phyloP scores from a whole-genome alignment of 192 early-diverging fungal genomes.

The Coemansia sp. region DNA sequence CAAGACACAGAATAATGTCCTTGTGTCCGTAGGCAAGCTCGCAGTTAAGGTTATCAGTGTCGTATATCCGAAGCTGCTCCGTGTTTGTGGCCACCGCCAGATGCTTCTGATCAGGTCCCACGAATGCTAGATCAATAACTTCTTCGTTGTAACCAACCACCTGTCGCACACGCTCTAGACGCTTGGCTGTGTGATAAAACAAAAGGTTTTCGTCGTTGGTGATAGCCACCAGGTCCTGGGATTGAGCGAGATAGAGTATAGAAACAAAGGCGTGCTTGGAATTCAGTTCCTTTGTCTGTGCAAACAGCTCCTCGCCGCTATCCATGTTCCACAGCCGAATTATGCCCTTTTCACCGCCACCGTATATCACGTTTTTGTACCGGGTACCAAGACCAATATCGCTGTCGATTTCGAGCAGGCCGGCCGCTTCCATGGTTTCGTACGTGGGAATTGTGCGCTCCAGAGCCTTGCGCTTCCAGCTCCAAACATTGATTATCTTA shows the following conservation, averaged over 20 bases:
- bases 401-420: slow-evolving; percentile 58
- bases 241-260: slow-evolving; percentile 61
- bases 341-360: slow-evolving; percentile 79
- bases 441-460: slow-evolving; percentile 83
- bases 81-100: slow-evolving; percentile 92
- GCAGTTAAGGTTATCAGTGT: slow-evolving; percentile 75
- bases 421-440: slow-evolving; percentile 86
- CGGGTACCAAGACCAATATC: slow-evolving; percentile 38
- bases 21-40: slow-evolving; percentile 87
- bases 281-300: slow-evolving; percentile 68
- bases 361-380: slow-evolving; percentile 64
- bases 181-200: slow-evolving; percentile 63
- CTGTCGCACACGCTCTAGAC: slow-evolving; percentile 68
- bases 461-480: slow-evolving; percentile 63
- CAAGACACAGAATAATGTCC: slow-evolving; percentile 84
- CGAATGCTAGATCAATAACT: slow-evolving; percentile 79
- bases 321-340: slow-evolving; percentile 87
- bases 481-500: slow-evolving; percentile 89
- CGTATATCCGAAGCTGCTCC: slow-evolving; percentile 86
- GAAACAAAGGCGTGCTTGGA: slow-evolving; percentile 76
- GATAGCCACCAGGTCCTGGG: slow-evolving; percentile 65
- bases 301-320: slow-evolving; percentile 67
- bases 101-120: slow-evolving; percentile 70
- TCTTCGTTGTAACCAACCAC: slow-evolving; percentile 97
- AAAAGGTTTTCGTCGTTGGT: slow-evolving; percentile 93